phyloP scores from a whole-genome alignment of 202 grass and related monocot genomes.

The Saccharum hybrid region DNA sequence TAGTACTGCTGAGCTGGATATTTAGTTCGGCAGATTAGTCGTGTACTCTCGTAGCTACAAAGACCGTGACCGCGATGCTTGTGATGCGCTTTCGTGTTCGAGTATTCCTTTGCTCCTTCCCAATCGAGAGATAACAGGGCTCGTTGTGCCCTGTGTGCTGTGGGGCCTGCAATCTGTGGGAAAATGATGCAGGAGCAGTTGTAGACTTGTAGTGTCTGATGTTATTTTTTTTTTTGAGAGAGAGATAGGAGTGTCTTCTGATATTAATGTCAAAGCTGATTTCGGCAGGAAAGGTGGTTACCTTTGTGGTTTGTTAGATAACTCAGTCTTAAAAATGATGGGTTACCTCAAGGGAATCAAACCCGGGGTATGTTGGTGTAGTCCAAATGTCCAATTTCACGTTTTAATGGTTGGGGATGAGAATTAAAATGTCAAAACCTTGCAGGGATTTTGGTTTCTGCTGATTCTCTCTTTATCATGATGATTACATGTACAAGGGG shows the following conservation, averaged over 20 bases:
- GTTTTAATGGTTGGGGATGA: not conserved
- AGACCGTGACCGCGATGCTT: not conserved
- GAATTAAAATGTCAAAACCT: not conserved
- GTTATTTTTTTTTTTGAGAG: not conserved
- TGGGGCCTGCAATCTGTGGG: not conserved
- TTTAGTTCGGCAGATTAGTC: not conserved
- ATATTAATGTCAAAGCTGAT: not conserved
- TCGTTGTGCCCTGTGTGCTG: too few species aligned
- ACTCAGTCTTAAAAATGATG: not conserved
- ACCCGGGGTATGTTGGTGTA: not conserved
- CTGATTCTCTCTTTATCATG: not conserved
- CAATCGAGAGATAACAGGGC: not conserved
- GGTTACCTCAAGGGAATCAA: not conserved
- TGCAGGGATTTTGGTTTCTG: not conserved
- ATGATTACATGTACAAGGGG: not conserved
- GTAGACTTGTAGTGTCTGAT: not conserved
- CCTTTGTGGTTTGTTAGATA: not conserved
- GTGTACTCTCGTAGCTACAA: not conserved
- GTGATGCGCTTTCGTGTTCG: not conserved
- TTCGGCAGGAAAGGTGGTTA: not conserved
- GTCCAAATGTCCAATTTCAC: not conserved
- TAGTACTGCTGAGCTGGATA: not conserved
- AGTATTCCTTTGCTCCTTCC: not conserved
- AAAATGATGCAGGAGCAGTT: not conserved
- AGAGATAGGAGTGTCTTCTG: too few species aligned